Conservation (phyloP, 306 rosid genomes). For the Macrotyloma uniflorum region DNA sequence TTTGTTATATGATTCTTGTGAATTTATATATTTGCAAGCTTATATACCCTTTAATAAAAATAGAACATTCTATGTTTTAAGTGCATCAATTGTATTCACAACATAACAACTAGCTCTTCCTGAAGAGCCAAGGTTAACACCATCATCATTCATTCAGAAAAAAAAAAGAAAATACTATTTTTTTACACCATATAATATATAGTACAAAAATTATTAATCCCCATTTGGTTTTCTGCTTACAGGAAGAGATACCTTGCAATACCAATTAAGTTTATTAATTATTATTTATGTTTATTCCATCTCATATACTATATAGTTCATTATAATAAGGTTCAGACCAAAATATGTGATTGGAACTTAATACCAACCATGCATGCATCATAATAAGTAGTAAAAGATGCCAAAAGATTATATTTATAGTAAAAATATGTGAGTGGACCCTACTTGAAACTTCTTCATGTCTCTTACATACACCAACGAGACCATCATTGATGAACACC, state of each 20-base stretch:
- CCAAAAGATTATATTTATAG: not conserved
- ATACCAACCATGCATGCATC: too few relatives aligned
- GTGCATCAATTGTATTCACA: not conserved
- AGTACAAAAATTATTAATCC: not conserved
- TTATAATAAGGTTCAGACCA: not conserved
- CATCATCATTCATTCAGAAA: not conserved
- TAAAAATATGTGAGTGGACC: constrained; percentile 21
- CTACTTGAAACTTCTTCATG: not conserved
- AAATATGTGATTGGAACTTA: too few relatives aligned
- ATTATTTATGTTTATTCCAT: not conserved
- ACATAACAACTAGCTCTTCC: not conserved
- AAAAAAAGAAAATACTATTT: not conserved
- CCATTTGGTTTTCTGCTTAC: not conserved
- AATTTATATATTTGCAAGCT: too few relatives aligned
- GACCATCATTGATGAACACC: constrained; percentile 2
- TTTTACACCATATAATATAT: not conserved
- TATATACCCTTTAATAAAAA: too few relatives aligned
- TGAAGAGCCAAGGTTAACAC: not conserved
- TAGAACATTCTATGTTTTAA: too few relatives aligned
- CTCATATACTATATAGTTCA: not conserved
- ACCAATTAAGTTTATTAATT: not conserved
- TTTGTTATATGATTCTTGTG: too few relatives aligned
- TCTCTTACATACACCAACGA: constrained; percentile 24
- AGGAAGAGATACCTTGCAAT: constrained; percentile 11
- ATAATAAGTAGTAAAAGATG: not conserved